Evolutionary conservation across 2,329 filamentous ascomycete species (phyloP).

Genomic region (Metarhizium album): DNA sequence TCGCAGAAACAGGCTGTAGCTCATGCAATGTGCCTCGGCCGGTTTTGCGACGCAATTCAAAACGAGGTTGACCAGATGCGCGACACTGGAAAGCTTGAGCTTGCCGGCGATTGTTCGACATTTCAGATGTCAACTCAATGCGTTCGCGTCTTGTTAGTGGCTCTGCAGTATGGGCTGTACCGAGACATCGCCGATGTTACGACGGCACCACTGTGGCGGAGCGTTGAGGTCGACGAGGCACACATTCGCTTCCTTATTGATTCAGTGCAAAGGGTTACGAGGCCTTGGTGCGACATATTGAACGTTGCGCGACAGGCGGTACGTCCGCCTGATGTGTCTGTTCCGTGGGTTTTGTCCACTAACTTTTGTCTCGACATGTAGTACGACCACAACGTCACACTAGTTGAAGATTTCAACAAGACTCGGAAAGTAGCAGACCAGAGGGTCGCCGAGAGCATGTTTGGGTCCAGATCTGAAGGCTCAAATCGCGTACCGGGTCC

Average conservation of each 20-base stretch:
- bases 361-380: conserved; percentile 6
- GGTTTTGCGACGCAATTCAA: conserved; percentile 25
- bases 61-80: conserved; percentile 17
- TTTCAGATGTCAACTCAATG: conserved; percentile 21
- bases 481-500: conserved; percentile 14
- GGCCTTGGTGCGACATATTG: conserved; percentile 21
- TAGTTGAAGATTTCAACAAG: conserved; percentile 21
- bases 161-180: conserved; percentile 25
- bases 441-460: conserved; percentile 6
- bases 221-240: conserved; percentile 20
- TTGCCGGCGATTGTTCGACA: conserved; percentile 21
- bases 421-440: conserved; percentile 18
- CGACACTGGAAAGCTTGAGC: conserved; percentile 13
- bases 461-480: conserved; percentile 8
- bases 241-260: conserved; percentile 23
- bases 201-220: conserved; percentile 26
- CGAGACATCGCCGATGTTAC: conserved; percentile 23
- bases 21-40: conserved; percentile 25
- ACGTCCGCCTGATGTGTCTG: conserved; percentile 4
- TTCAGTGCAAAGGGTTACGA: conserved; percentile 22
- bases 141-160: conserved; percentile 23
- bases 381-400: conserved; percentile 18
- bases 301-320: conserved; percentile 18
- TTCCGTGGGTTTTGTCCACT: background rate
- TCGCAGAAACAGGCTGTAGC: conserved; percentile 29